A percentile compares a stretch with the other conserved stretches of the same genome.
Evolutionary conservation across 768 basidiomycete species (phyloP).

Genomic region (Suillus tomentosus): DNA sequence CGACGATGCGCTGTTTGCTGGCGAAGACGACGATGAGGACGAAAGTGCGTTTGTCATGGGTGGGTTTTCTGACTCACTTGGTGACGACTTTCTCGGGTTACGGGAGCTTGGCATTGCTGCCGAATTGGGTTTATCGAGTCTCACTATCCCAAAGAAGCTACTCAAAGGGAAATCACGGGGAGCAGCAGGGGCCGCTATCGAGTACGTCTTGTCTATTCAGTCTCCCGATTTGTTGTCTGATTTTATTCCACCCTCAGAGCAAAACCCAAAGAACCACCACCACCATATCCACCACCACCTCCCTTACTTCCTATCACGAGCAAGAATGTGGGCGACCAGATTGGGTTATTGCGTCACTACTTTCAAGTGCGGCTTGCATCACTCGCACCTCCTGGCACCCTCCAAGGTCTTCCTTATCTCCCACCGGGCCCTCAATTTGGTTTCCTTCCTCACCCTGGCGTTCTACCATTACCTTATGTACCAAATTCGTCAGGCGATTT

Average conservation of each 20-base stretch:
- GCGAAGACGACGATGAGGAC: conserved; percentile 62
- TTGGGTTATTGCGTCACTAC: conserved; percentile 80
- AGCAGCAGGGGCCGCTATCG: conserved; percentile 40
- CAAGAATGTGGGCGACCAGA: conserved; percentile 70
- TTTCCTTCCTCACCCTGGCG: conserved; percentile 15
- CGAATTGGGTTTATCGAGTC: conserved; percentile 77
- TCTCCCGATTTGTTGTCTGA: conserved; percentile 6
- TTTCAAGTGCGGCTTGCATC: conserved; percentile 60
- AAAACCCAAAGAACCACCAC: conserved; percentile 73
- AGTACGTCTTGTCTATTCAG: conserved; percentile 43
- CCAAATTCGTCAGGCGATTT: conserved; percentile 20
- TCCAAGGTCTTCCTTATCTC: conserved; percentile 7
- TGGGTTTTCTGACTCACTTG: conserved; percentile 83
- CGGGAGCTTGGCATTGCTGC: conserved; percentile 85
- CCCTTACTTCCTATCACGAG: conserved; percentile 74
- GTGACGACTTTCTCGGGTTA: conserved; percentile 92
- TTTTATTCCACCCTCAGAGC: conserved; percentile 37
- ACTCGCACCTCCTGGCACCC: conserved; percentile 35
- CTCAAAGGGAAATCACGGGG: conserved; percentile 62
- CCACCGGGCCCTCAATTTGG: conserved; percentile 13
- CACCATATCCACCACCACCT: conserved; percentile 84
- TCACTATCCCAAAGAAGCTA: conserved; percentile 77
- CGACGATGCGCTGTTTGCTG: conserved; percentile 54
- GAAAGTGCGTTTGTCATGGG: conserved; percentile 75
- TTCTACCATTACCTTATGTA: conserved; percentile 20